Percentiles rank a stretch among this genome's conserved stretches.
Conservation (phyloP, 768 basidiomycete species). For the Russula emetica region DNA sequence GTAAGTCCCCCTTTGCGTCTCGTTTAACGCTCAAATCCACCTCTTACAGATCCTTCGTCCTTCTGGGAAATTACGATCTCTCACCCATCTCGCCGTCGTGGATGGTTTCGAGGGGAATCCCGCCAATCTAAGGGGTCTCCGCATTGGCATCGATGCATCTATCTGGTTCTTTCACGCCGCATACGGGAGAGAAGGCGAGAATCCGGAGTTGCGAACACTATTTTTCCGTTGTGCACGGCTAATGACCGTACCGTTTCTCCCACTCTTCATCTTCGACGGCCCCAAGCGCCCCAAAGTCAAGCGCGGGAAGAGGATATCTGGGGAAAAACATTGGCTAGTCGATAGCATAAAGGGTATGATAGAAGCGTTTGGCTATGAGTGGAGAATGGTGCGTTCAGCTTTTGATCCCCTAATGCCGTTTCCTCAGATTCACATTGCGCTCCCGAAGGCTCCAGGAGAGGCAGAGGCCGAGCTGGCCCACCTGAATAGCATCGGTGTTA, state of each 20-base stretch:
- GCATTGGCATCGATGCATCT: conserved; percentile 82
- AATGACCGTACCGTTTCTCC: conserved; percentile 72
- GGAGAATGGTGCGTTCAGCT: conserved; percentile 51
- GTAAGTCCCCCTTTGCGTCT: conserved; percentile 7
- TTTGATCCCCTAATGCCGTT: conserved; percentile 2
- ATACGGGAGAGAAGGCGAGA: conserved; percentile 74
- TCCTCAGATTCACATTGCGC: conserved; percentile 34
- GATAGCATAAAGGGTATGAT: conserved; percentile 76
- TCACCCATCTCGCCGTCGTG: conserved; percentile 68
- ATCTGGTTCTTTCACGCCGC: conserved; percentile 80
- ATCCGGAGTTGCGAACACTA: conserved; percentile 77
- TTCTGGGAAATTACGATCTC: conserved; percentile 63
- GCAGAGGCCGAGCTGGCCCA: conserved; percentile 93
- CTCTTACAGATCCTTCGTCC: conserved; percentile 57
- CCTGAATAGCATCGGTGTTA: conserved; percentile 71
- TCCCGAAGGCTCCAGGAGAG: conserved; percentile 78
- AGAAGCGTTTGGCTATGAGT: conserved; percentile 76
- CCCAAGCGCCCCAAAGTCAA: conserved; percentile 79
- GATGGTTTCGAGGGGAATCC: conserved; percentile 72
- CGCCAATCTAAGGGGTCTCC: conserved; percentile 62
- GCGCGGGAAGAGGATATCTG: conserved; percentile 66
- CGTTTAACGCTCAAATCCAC: conserved; percentile 26
- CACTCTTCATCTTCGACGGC: conserved; percentile 91
- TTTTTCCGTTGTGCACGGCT: conserved; percentile 84
- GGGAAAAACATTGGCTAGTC: conserved; percentile 58